Evolutionary conservation across 2,329 filamentous ascomycete species (phyloP).

Genomic region (Leptodontidium sp.): DNA sequence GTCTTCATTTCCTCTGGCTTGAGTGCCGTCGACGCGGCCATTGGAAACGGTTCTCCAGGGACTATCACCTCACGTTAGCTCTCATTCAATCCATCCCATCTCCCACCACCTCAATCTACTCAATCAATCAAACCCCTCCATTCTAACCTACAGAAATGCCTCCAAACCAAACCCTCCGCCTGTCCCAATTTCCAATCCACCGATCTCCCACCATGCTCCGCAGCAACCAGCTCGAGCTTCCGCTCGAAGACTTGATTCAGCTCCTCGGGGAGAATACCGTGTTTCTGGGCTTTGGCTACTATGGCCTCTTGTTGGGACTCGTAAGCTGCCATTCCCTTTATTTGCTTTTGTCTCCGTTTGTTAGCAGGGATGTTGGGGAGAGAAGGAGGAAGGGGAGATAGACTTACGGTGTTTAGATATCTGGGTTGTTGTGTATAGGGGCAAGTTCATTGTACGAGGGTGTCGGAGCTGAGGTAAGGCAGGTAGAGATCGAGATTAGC

Average conservation of each 20-base stretch:
- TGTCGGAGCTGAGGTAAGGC: neutral
- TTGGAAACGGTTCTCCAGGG: constrained; percentile 12
- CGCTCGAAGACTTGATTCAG: neutral
- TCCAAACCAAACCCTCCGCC: constrained; percentile 28
- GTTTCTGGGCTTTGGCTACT: neutral
- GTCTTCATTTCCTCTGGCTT: neutral
- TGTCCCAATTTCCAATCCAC: constrained; percentile 16
- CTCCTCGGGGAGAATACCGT: neutral
- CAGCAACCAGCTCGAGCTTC: neutral
- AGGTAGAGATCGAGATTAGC: neutral
- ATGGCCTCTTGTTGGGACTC: constrained; percentile 12
- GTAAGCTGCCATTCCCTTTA: neutral
- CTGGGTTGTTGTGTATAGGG: neutral
- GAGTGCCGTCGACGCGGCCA: too few relatives aligned
- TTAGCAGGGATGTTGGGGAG: neutral
- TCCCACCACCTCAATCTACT: neutral
- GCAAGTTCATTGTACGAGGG: too few relatives aligned
- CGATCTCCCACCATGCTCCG: neutral
- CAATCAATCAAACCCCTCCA: too few relatives aligned
- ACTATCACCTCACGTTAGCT: constrained; percentile 11
- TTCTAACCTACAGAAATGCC: constrained; percentile 26
- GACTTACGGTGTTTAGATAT: neutral
- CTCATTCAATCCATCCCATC: too few relatives aligned
- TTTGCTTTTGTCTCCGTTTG: neutral
- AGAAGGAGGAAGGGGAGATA: neutral